Percentiles rank a stretch among this genome's conserved stretches.
phyloP scores from a whole-genome alignment of 2,329 filamentous ascomycete genomes.

The Alternaria triticina region DNA sequence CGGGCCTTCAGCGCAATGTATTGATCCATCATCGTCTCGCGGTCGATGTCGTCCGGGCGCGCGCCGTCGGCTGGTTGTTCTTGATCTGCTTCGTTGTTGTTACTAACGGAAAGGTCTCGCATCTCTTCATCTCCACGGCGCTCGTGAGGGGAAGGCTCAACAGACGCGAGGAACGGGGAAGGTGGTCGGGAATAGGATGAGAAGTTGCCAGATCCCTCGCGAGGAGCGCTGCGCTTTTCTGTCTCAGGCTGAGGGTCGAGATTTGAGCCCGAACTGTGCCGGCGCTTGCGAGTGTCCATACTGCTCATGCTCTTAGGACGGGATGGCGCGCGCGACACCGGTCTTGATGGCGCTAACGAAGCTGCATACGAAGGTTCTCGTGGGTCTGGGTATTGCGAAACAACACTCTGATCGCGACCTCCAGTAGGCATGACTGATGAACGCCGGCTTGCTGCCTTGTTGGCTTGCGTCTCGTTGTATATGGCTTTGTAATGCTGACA shows the following conservation, averaged over 20 bases:
- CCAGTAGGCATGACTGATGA: background rate
- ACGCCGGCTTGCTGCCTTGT: background rate
- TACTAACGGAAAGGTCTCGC: background rate
- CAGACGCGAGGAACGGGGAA: background rate
- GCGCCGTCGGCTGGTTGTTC: background rate
- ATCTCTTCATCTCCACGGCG: background rate
- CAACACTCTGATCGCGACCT: background rate
- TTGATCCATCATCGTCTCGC: conserved; percentile 1
- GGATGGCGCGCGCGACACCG: background rate
- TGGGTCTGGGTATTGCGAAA: background rate
- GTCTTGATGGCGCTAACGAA: background rate
- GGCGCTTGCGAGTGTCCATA: background rate
- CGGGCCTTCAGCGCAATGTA: background rate
- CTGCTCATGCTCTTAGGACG: background rate
- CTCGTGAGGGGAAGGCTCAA: background rate
- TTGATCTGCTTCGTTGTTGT: background rate
- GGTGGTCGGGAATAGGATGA: background rate
- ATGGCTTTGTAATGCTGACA: background rate
- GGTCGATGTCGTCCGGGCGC: background rate
- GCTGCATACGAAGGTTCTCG: background rate
- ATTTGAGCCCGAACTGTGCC: background rate
- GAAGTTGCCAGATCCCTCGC: background rate
- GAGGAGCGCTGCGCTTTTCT: background rate
- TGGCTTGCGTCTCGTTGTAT: background rate
- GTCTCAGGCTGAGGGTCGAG: background rate